Conservation (phyloP, 805 yeast genomes). For the Metschnikowia noctiluminum region DNA sequence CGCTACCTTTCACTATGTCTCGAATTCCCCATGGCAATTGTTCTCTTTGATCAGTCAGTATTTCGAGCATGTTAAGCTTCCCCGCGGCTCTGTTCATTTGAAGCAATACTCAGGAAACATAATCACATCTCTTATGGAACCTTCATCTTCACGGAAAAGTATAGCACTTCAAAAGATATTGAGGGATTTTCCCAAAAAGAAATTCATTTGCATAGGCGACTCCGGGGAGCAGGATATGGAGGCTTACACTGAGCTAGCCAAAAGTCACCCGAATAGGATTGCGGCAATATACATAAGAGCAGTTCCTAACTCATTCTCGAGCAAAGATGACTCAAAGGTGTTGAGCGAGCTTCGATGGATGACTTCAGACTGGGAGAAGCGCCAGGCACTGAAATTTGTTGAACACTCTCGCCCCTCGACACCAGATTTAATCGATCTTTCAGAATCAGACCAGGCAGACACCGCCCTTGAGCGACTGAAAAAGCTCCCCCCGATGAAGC, state of each 20-base stretch:
- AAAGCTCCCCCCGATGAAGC: slow-evolving; percentile 42
- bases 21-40: slow-evolving; percentile 93
- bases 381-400: slow-evolving; percentile 8
- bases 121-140: slow-evolving; percentile 78
- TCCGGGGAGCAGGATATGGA: slow-evolving; percentile 95
- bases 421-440: slow-evolving; percentile 38
- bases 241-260: slow-evolving; percentile 75
- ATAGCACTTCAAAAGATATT: slow-evolving; percentile 60
- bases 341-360: slow-evolving; percentile 28
- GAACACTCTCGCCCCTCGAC: slow-evolving; percentile 4
- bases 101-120: slow-evolving; percentile 85
- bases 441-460: slow-evolving; percentile 19
- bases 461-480: slow-evolving; percentile 9
- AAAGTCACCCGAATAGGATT: slow-evolving; percentile 57
- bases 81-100: slow-evolving; percentile 79
- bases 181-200: slow-evolving; percentile 70
- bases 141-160: slow-evolving; percentile 78
- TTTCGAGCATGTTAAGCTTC: slow-evolving; percentile 54
- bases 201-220: slow-evolving; percentile 86
- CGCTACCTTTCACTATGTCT: slow-evolving; percentile 83
- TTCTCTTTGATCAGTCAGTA: slow-evolving; percentile 59
- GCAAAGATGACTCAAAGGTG: slow-evolving; percentile 40
- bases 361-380: slow-evolving; percentile 14
- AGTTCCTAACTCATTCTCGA: slow-evolving; percentile 67
- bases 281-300: slow-evolving; percentile 78